These are phyloP conservation scores for Solanum sitiens DNA, from an alignment of 257 asterid genomes.

Conservation along the genomic window DNA sequence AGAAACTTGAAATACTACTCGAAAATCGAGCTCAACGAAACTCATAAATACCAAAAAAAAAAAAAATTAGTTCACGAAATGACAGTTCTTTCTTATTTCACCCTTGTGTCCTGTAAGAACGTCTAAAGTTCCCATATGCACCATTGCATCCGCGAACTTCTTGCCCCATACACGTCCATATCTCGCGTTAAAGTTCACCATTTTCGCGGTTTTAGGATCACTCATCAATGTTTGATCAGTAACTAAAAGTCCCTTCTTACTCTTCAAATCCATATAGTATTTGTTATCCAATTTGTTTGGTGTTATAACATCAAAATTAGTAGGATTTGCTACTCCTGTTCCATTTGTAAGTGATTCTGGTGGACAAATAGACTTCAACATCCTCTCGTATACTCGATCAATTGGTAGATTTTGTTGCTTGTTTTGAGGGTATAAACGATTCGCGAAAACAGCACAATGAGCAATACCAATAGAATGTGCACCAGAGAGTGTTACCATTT, in stretches of 20 bases:
- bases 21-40: neutral
- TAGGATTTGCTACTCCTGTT: slow-evolving; percentile 8
- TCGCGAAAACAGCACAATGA: slow-evolving; percentile 29
- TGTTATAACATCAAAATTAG: slow-evolving; percentile 18
- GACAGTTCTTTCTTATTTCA: slow-evolving; percentile 13
- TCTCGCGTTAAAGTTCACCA: slow-evolving; percentile 21
- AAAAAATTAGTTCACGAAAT: neutral
- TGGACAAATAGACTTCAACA: slow-evolving; percentile 38
- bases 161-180: slow-evolving; percentile 26
- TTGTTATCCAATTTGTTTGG: slow-evolving; percentile 31
- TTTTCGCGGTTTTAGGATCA: slow-evolving; percentile 26
- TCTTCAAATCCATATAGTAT: slow-evolving; percentile 28
- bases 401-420: slow-evolving; percentile 24
- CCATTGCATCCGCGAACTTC: slow-evolving; percentile 56
- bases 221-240: slow-evolving; percentile 34
- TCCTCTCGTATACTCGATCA: slow-evolving; percentile 12
- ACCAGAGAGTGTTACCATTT: slow-evolving; percentile 67
- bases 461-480: slow-evolving; percentile 53
- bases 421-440: slow-evolving; percentile 28
- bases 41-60: neutral
- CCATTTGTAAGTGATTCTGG: slow-evolving; percentile 12
- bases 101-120: slow-evolving; percentile 41
- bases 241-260: slow-evolving; percentile 21
- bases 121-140: slow-evolving; percentile 31
- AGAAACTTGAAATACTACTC: neutral